A percentile compares a stretch with the other conserved stretches of the same genome.
Evolutionary conservation across 345 rosid genomes (phyloP).

Genomic region (Aquilaria malaccensis): DNA sequence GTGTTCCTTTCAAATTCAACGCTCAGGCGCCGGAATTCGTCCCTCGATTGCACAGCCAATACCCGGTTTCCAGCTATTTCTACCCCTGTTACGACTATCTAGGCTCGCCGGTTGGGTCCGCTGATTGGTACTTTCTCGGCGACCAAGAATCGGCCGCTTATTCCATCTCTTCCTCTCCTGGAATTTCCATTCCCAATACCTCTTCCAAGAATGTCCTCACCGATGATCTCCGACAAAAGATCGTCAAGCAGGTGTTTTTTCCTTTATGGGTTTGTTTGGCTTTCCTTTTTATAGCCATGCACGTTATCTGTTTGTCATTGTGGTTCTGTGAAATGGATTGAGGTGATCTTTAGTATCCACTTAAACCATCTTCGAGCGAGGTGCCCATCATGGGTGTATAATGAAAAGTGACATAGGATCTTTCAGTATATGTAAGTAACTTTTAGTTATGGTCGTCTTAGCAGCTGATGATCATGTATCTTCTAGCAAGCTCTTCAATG

Average conservation of each 20-base stretch:
- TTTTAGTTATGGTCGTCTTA: no score
- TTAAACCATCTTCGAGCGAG: no score
- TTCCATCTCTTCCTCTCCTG: slow-evolving; percentile 39
- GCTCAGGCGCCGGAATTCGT: slow-evolving; percentile 91
- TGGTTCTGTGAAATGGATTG: no score
- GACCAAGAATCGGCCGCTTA: slow-evolving; percentile 53
- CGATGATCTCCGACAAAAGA: slow-evolving; percentile 73
- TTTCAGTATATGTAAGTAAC: no score
- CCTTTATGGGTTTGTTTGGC: background rate
- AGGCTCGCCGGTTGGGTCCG: slow-evolving; percentile 26
- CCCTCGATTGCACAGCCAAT: slow-evolving; percentile 52
- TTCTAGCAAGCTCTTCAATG: no score
- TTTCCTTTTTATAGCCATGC: no score
- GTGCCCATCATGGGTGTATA: no score
- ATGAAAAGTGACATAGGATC: no score
- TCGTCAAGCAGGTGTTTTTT: slow-evolving; percentile 74
- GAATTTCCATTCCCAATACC: slow-evolving; percentile 34
- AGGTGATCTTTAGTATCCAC: no score
- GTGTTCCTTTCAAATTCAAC: slow-evolving; percentile 69
- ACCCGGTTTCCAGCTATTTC: slow-evolving; percentile 54
- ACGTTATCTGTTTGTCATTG: no score
- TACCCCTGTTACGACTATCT: slow-evolving; percentile 65
- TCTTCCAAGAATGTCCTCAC: slow-evolving; percentile 50
- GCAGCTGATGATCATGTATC: no score
- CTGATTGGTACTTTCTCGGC: slow-evolving; percentile 78